These are phyloP conservation scores for Blastocystis sp. DNA, from an alignment of 352 stramenopile genomes.

Conservation along the genomic window DNA sequence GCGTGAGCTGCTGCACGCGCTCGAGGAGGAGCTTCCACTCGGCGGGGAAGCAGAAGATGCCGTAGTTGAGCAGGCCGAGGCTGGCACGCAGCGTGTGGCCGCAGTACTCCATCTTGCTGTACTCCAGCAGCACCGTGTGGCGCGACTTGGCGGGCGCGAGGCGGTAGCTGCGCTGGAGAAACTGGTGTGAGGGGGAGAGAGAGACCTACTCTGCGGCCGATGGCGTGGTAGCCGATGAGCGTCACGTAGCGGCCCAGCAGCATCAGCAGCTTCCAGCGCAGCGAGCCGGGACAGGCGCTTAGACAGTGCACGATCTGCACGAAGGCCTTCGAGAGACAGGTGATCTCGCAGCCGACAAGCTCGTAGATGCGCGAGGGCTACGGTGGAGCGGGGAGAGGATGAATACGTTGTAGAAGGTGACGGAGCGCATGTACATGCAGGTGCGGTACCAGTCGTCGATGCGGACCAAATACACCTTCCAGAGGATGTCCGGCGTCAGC, in stretches of 20 bases:
- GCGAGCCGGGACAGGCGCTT: slow-evolving; percentile 67
- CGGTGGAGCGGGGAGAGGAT: background rate
- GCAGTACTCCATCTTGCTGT: slow-evolving; percentile 71
- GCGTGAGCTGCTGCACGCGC: slow-evolving; percentile 69
- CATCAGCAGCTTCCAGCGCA: slow-evolving; percentile 75
- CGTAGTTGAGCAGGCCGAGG: slow-evolving; percentile 67
- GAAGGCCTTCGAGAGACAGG: background rate
- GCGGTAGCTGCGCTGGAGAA: slow-evolving; percentile 68
- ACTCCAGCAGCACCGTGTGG: slow-evolving; percentile 71
- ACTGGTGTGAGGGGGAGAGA: slow-evolving; percentile 62
- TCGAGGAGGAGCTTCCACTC: slow-evolving; percentile 77
- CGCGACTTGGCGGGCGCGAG: slow-evolving; percentile 71
- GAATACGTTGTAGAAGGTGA: slow-evolving; percentile 23
- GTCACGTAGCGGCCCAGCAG: background rate
- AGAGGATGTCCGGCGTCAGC: slow-evolving; percentile 28
- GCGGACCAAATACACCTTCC: slow-evolving; percentile 27
- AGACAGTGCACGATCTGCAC: slow-evolving; percentile 63
- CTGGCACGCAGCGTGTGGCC: slow-evolving; percentile 65
- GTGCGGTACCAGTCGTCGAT: slow-evolving; percentile 17
- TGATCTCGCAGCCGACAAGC: background rate
- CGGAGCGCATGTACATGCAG: slow-evolving; percentile 16
- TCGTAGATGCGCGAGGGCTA: slow-evolving; percentile 5
- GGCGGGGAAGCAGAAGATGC: slow-evolving; percentile 61
- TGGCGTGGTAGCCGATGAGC: slow-evolving; percentile 63
- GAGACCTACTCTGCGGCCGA: slow-evolving; percentile 68